Evolutionary conservation across 2,329 filamentous ascomycete species (phyloP), one percentile per base, ranked within the genome.

Genomic region (Penicillium decumbens): DNA sequence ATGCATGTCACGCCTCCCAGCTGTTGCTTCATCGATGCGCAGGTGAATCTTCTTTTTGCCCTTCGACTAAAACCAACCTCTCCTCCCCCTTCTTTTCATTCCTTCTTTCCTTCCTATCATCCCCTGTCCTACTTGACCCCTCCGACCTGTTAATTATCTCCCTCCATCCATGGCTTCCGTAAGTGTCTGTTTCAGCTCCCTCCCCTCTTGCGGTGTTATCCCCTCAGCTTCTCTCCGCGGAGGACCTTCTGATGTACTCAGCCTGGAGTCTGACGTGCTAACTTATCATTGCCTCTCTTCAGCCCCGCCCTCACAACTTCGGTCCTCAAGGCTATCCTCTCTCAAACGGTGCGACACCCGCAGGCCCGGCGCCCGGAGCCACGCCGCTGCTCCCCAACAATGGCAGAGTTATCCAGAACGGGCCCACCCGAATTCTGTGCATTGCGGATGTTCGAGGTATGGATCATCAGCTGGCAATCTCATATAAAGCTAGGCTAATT

Each of bases 391-490:
- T 77, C 38, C 74, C 75, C 27, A 77, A 77, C 64, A 76, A 76
- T 62, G 74, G 75, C 55, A 69, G 74, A 57, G 60, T 77, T 43
- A 73, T 77, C 53, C 75, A 77, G 60, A 73, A 68, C 42, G 75
- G 75, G 29, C 68, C 71, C 15, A 69, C 70, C 53, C 70, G 75
- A 55, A 70, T 77, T 41, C 59, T 77, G 45, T 77, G 75, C 56
- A 74, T 77, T 61, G 75, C 75, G 29, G 75, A 77, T 64, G 75
- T 77, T 47, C 69, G 75, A 73, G 75, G 75, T 77, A 71, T 49
- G 60, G 33, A 29, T 15, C 5, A 24, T 27, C 20, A 18, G 15
- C 30, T 23, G 18, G 27, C 23, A 24, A 24, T 46, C n/a, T 6
- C 10, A 20, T 29, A 15, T 10, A 15, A 41, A 35, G 25, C 23